Conservation (phyloP, 176 grass and related monocot species). For the Tillandsia leiboldiana region DNA sequence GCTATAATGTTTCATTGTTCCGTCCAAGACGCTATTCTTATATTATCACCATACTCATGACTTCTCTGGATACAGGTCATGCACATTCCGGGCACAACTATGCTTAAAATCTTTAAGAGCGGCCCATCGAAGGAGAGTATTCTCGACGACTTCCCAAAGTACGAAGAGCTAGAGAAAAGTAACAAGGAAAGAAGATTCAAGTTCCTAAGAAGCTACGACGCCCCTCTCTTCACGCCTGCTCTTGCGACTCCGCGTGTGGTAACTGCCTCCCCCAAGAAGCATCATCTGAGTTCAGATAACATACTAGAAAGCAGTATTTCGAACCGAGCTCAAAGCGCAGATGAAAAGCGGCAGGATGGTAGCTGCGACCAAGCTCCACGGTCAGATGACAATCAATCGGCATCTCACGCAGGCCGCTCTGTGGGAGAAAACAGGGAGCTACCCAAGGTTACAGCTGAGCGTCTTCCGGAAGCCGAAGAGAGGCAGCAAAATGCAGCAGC, state of each 20-base stretch:
- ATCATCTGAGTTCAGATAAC: neutral
- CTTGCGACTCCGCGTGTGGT: constrained; percentile 16
- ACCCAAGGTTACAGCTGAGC: neutral
- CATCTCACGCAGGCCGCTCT: neutral
- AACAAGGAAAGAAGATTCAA: constrained; percentile 29
- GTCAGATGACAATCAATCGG: neutral
- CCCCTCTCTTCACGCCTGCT: constrained; percentile 59
- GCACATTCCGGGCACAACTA: constrained; percentile 34
- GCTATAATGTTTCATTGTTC: neutral
- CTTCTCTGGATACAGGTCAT: constrained; percentile 33
- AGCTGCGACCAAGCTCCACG: neutral
- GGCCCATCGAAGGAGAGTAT: constrained; percentile 38
- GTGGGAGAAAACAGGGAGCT: neutral
- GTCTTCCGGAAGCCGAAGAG: neutral
- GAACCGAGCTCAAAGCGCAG: neutral
- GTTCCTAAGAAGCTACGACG: constrained; percentile 46
- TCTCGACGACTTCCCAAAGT: constrained; percentile 71
- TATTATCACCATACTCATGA: neutral
- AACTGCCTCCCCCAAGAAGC: neutral
- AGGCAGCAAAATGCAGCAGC: neutral
- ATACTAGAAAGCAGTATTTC: neutral
- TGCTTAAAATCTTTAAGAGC: constrained; percentile 63
- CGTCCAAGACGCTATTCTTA: neutral
- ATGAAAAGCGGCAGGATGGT: neutral
- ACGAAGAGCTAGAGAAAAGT: constrained; percentile 52